These are phyloP conservation scores for Talaromyces sp. DNA, from an alignment of 2,329 filamentous ascomycete genomes.

Conservation along the genomic window DNA sequence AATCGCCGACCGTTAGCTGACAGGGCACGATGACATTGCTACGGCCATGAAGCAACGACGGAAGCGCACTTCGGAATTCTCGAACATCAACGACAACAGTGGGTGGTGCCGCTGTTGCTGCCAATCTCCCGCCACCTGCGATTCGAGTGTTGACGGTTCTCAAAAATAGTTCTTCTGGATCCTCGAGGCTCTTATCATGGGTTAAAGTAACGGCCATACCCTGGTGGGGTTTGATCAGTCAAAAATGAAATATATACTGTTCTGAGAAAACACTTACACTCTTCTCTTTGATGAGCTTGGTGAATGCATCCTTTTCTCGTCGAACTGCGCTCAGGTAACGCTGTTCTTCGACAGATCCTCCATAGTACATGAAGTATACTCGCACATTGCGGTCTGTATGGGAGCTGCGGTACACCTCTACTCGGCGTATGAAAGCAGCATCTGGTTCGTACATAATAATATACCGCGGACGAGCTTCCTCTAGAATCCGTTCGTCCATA, in stretches of 20 bases:
- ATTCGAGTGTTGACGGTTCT: conserved; percentile 96
- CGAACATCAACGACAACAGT: conserved; percentile 92
- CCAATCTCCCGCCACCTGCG: conserved; percentile 80
- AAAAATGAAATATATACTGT: not conserved
- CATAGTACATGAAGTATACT: conserved; percentile 96
- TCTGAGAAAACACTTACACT: conserved; percentile 47
- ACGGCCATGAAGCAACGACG: conserved; percentile 83
- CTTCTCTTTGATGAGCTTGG: conserved; percentile 88
- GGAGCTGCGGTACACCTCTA: conserved; percentile 94
- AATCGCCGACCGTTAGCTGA: conserved; percentile 94
- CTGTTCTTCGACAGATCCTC: conserved; percentile 91
- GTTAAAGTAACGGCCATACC: conserved; percentile 88
- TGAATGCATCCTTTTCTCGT: conserved; percentile 95
- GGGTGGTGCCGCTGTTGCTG: conserved; percentile 79
- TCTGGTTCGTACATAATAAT: conserved; percentile 99
- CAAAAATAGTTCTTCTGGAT: conserved; percentile 86
- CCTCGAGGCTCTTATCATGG: conserved; percentile 65
- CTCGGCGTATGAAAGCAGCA: conserved; percentile 83
- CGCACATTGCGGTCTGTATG: conserved; percentile 84
- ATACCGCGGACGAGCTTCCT: conserved; percentile 88
- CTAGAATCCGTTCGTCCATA: conserved; percentile 91
- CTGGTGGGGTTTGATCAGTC: conserved; percentile 20
- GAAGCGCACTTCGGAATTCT: conserved; percentile 89
- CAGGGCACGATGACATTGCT: conserved; percentile 87
- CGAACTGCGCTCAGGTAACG: conserved; percentile 83